Evolutionary conservation across 106 monocot species (phyloP).

Genomic region (Dendrobium catenatum): DNA sequence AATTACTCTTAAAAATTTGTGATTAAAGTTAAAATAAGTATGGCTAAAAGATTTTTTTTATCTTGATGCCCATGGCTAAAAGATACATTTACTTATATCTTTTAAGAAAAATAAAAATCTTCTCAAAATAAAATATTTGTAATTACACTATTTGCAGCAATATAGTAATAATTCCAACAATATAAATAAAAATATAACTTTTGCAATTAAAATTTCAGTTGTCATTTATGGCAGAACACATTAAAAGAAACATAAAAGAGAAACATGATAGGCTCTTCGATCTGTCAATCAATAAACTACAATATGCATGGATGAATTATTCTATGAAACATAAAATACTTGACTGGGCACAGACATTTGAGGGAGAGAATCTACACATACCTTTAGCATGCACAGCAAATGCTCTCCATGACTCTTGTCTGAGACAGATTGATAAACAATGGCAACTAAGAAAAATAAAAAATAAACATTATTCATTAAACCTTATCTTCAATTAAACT

Average conservation of each 20-base stretch:
- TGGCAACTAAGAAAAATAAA: neutral
- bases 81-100: too few relatives aligned
- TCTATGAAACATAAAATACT: neutral
- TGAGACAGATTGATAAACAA: neutral
- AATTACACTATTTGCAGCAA: too few relatives aligned
- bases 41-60: too few relatives aligned
- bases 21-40: too few relatives aligned
- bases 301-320: constrained; percentile 1
- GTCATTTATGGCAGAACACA: too few relatives aligned
- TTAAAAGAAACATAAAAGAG: neutral
- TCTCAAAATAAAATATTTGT: too few relatives aligned
- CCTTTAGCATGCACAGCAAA: neutral
- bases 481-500: neutral
- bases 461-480: neutral
- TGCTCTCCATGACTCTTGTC: neutral
- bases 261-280: neutral
- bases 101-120: too few relatives aligned
- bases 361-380: neutral
- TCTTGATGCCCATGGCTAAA: too few relatives aligned
- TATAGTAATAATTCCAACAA: too few relatives aligned
- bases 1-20: too few relatives aligned
- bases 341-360: neutral
- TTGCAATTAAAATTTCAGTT: too few relatives aligned
- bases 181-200: too few relatives aligned
- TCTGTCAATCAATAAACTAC: neutral